These are phyloP conservation scores for Sphenostylis stenocarpa DNA, from an alignment of 306 rosid genomes.

Conservation along the genomic window DNA sequence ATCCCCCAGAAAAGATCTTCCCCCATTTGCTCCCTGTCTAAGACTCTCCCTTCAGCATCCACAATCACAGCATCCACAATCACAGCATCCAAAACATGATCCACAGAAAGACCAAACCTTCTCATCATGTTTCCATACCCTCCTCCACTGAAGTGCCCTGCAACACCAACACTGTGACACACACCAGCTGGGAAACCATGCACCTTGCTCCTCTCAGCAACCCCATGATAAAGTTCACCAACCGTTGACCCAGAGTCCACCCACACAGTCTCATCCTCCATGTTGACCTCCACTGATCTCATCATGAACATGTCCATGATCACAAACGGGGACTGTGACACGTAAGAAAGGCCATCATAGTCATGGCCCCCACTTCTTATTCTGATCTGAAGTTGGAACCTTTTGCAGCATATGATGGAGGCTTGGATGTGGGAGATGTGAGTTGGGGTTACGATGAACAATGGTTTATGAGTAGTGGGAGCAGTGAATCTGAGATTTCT, in stretches of 20 bases:
- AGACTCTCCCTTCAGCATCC: background rate
- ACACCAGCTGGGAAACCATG: background rate
- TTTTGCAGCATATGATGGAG: background rate
- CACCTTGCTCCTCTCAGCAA: background rate
- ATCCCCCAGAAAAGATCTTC: constrained; percentile 87
- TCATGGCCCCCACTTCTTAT: background rate
- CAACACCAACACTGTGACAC: background rate
- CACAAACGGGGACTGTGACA: background rate
- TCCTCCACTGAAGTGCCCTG: background rate
- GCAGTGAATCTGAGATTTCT: background rate
- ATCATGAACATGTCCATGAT: background rate
- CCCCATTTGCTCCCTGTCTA: constrained; percentile 49
- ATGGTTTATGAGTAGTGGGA: background rate
- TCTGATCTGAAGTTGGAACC: background rate
- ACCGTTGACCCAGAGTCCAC: background rate
- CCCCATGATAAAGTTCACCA: background rate
- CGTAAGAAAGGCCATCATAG: background rate
- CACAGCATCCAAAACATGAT: background rate
- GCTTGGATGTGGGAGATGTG: background rate
- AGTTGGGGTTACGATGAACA: background rate
- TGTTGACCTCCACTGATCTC: background rate
- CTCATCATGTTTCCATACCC: background rate
- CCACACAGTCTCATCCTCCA: background rate
- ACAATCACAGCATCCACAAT: background rate
- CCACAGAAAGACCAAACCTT: background rate